Evolutionary conservation across 2,329 filamentous ascomycete genomes (phyloP), one percentile per base, ranked within the genome.

Genomic region (Clonostachys byssicola): DNA sequence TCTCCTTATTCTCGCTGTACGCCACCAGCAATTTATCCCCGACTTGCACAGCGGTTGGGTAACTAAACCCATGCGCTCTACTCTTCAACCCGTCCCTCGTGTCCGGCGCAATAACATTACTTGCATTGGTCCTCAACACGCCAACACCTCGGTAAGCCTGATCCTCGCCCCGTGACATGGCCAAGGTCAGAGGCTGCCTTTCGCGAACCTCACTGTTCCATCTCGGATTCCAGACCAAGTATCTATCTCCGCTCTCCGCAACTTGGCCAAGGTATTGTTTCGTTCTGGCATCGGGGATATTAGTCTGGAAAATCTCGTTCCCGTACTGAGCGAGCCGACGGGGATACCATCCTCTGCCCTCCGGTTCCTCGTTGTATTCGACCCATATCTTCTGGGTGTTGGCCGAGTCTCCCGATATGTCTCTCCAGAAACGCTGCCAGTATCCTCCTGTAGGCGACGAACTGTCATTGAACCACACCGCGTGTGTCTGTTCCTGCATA

Each of bases 1-100:
- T 59, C 36, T 59, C 54, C 49, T 59, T 59, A 17, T 59, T 59
- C 51, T 59, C 56, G 33, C 55, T 56, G 39, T 59, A 59, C 12
- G 54, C 49, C 1, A 56, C 49, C 6, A 59, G 18, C 42, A 59
- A 38, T 23, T 51, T 56, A 16, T 52, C 49, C 4, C 49, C 52
- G 10, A 58, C 52, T 14, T 55, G 50, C 16, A 57, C 46, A 5
- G 54, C 56, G 5, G 54, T 52, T 5, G 56, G 56, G 34, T 58
- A 59, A 36, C 51, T 54, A 36, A 58, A 59, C 3, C 56, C 56
- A 10, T 50, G 46, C 2, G 51, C 51, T 20, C 50, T 42, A 18
- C 51, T 52, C 44, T 58, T 58, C 43, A 53, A 46, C 10, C 51
- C 51, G 35, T 52, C 53, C 10, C 56, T 47, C 16, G 56, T 57